A percentile compares a stretch with the other conserved stretches of the same genome.
These are phyloP conservation scores for Ambrosiella beaveri DNA, from an alignment of 2,329 filamentous ascomycete genomes.

Conservation along the genomic window DNA sequence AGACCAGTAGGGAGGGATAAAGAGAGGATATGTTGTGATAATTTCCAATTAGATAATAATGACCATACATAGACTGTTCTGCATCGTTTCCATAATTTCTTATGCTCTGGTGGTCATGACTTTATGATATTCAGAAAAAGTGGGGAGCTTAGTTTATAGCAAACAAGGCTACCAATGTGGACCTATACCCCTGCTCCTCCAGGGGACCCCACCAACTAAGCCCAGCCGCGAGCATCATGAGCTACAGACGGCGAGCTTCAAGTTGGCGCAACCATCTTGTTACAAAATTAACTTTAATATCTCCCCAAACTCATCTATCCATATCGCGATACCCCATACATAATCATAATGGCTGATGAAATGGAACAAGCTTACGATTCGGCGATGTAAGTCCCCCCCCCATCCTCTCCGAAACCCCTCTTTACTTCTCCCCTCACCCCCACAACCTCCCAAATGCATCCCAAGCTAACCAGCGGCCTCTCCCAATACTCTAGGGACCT, in stretches of 20 bases:
- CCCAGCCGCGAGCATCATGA: neutral
- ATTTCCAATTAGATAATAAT: neutral
- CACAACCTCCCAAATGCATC: neutral
- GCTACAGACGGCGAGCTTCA: neutral
- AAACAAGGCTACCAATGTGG: slow-evolving; percentile 9
- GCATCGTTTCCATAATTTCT: too few relatives aligned
- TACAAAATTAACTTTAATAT: neutral
- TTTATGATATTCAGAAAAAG: neutral
- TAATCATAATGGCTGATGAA: slow-evolving; percentile 26
- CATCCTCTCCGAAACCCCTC: slow-evolving; percentile 9
- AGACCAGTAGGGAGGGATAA: too few relatives aligned
- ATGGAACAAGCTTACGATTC: slow-evolving; percentile 52
- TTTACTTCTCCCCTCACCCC: neutral
- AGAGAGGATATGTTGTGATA: neutral
- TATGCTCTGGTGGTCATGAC: too few relatives aligned
- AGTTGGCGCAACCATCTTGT: neutral
- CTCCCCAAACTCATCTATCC: neutral
- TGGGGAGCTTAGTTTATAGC: slow-evolving; percentile 5
- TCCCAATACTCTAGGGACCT: slow-evolving; percentile 51
- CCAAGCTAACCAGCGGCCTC: neutral
- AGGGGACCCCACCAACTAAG: slow-evolving; percentile 8
- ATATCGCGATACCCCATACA: neutral
- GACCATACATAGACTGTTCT: too few relatives aligned
- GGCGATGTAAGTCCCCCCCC: slow-evolving; percentile 42
- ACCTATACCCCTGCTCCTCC: neutral